phyloP scores from a whole-genome alignment of 2,329 filamentous ascomycete species.

The Penicillium sp. region DNA sequence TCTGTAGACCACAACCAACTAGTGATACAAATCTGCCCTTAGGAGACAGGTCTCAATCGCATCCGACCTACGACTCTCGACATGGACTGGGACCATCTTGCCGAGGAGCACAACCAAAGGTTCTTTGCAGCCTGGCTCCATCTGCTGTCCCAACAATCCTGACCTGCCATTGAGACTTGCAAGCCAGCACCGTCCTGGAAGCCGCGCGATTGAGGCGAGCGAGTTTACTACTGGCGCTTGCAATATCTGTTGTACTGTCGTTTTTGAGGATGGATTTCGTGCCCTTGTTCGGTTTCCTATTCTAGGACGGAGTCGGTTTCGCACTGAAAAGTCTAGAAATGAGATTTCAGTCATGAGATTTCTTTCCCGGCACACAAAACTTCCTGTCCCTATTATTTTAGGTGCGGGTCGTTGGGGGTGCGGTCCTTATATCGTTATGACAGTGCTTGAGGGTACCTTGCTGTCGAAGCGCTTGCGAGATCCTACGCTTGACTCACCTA shows the following conservation, averaged over 20 bases:
- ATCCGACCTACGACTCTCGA: neutral
- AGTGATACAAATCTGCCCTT: neutral
- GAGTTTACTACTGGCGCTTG: constrained; percentile 11
- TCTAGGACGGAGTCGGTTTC: neutral
- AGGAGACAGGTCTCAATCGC: neutral
- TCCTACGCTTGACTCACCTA: neutral
- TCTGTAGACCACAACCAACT: too few relatives aligned
- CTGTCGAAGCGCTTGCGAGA: neutral
- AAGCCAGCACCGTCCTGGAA: neutral
- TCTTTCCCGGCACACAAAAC: neutral
- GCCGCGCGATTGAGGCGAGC: neutral
- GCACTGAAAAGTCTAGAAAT: neutral
- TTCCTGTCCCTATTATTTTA: neutral
- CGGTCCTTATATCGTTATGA: neutral
- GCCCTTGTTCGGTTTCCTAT: constrained; percentile 19
- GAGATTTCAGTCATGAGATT: neutral
- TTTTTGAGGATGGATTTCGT: constrained; percentile 18
- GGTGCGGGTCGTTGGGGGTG: neutral
- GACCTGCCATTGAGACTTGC: neutral
- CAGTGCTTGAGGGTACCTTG: neutral
- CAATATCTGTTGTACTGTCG: constrained; percentile 21
- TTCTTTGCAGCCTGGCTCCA: constrained; percentile 10
- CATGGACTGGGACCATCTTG: constrained; percentile 11
- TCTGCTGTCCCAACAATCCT: neutral
- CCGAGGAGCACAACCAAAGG: constrained; percentile 8